phyloP scores from a whole-genome alignment of 2,329 filamentous ascomycete species.

The Ceratocystis colombiana region DNA sequence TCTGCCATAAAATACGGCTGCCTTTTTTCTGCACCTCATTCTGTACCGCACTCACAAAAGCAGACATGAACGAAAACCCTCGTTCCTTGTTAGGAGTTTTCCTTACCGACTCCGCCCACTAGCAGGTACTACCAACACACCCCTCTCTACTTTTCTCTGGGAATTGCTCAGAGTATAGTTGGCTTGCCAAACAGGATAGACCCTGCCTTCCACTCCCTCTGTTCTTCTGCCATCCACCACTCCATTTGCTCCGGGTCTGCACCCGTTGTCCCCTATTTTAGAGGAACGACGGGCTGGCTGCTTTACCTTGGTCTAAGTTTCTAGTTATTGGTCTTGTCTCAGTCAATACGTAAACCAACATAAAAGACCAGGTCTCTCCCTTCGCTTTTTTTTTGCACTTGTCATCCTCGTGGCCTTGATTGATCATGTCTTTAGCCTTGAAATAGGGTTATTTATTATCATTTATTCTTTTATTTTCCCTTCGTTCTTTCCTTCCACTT shows the following conservation, averaged over 20 bases:
- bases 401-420: slow-evolving; percentile 15
- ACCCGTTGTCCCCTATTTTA: neutral
- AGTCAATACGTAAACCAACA: slow-evolving; percentile 8
- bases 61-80: neutral
- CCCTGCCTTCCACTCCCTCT: neutral
- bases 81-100: slow-evolving; percentile 1
- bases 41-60: neutral
- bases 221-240: neutral
- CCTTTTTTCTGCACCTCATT: neutral
- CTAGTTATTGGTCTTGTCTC: neutral
- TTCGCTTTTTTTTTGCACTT: neutral
- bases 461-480: slow-evolving; percentile 10
- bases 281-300: neutral
- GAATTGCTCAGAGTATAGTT: neutral
- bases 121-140: neutral
- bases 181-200: neutral
- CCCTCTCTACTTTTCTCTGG: neutral
- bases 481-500: slow-evolving; percentile 3
- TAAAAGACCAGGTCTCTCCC: slow-evolving; percentile 16
- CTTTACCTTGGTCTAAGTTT: slow-evolving; percentile 1
- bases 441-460: slow-evolving; percentile 8
- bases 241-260: neutral
- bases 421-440: slow-evolving; percentile 15
- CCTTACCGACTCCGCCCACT: neutral
- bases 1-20: neutral